phyloP scores from a whole-genome alignment of 2,329 filamentous ascomycete genomes.

The Sporothrix phasma region DNA sequence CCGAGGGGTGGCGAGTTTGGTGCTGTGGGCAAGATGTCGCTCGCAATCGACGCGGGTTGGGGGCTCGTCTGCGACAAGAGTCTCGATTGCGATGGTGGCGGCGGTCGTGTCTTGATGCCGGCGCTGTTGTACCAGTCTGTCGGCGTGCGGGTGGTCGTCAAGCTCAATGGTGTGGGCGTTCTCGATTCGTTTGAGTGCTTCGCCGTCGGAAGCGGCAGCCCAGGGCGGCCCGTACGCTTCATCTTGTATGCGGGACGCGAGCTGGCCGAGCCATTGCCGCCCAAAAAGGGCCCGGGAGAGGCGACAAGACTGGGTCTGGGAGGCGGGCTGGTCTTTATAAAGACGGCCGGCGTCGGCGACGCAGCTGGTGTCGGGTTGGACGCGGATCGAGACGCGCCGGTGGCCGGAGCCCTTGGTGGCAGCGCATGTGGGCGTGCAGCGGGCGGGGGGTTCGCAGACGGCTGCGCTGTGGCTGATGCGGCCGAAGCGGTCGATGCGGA shows the following conservation, averaged over 20 bases:
- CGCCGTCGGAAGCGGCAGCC: neutral
- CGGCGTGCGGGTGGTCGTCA: neutral
- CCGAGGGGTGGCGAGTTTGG: neutral
- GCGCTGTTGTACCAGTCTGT: neutral
- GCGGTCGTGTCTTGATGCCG: neutral
- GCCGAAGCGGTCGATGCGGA: no score
- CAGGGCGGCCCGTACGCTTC: conserved; percentile 17
- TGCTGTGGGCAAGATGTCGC: neutral
- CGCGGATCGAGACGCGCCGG: no score
- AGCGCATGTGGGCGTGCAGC: neutral
- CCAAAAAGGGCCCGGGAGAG: no score
- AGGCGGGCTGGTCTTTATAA: neutral
- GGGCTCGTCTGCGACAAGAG: neutral
- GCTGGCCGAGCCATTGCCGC: neutral
- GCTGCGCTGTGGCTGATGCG: neutral
- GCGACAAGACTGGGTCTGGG: no score
- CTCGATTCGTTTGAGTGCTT: neutral
- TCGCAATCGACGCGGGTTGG: neutral
- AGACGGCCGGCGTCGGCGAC: neutral
- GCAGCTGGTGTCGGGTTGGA: neutral
- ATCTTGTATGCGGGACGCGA: conserved; percentile 18
- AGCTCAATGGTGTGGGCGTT: neutral
- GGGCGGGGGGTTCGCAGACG: neutral
- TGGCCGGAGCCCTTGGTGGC: neutral
- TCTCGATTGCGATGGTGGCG: neutral